Evolutionary conservation across 2,329 filamentous ascomycete genomes (phyloP).

Genomic region (Paramyrothecium sp.): DNA sequence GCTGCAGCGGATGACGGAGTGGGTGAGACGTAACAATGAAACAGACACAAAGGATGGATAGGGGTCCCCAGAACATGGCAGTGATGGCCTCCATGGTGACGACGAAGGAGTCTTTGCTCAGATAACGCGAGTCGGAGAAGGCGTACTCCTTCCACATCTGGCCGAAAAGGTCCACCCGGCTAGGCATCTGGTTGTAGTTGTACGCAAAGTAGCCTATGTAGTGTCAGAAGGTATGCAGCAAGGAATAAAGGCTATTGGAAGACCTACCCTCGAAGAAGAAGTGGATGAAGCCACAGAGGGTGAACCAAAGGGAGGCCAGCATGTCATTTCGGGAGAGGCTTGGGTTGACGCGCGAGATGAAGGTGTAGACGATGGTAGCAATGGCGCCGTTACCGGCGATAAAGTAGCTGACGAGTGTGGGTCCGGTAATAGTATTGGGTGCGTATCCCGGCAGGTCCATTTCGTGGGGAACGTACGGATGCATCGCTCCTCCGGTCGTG

Average conservation of each 20-base stretch:
- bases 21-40: slow-evolving; percentile 43
- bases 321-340: slow-evolving; percentile 53
- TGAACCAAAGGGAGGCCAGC: slow-evolving; percentile 70
- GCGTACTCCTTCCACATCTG: slow-evolving; percentile 60
- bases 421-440: no score
- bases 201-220: slow-evolving; percentile 49
- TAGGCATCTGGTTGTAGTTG: slow-evolving; percentile 39
- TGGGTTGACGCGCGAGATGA: slow-evolving; percentile 53
- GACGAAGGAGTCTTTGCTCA: slow-evolving; percentile 51
- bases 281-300: slow-evolving; percentile 60
- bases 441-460: no score
- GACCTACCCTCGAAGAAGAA: slow-evolving; percentile 43
- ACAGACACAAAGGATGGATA: slow-evolving; percentile 46
- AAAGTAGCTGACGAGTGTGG: slow-evolving; percentile 63
- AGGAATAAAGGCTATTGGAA: neutral
- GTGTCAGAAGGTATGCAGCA: no score
- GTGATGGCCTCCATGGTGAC: slow-evolving; percentile 56
- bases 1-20: slow-evolving; percentile 46
- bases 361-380: slow-evolving; percentile 52
- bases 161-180: slow-evolving; percentile 41
- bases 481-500: no score
- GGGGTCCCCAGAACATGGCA: slow-evolving; percentile 50
- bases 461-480: no score
- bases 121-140: slow-evolving; percentile 54
- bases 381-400: slow-evolving; percentile 53